Evolutionary conservation across 352 stramenopile species (phyloP), one percentile per base, ranked within the genome.

Genomic region (Phytophthora pisi): DNA sequence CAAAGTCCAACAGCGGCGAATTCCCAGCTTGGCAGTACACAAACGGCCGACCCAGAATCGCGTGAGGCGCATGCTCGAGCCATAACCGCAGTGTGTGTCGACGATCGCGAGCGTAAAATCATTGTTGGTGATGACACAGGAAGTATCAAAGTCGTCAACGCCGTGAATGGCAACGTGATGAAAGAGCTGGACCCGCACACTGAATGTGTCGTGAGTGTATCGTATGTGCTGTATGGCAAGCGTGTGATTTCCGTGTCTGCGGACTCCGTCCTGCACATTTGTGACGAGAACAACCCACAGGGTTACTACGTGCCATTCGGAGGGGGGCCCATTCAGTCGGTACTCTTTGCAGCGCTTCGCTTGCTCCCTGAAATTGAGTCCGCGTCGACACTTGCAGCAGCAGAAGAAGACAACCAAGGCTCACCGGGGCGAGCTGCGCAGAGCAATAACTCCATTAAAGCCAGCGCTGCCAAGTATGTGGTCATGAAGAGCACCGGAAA

Each of bases 131-230:
- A 95, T 52, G 86, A 95, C 40, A 61, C 63, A 0, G 89, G 89
- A 1, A 70, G 74, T 10, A 68, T 95, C 34, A 80, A 84, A 31
- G 77, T 96, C 15, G 60, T 93, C 10, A 96, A 95, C 49, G 53
- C 78, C 20, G 77, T 90, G 16, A 95, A 95, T 42, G 87, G 89
- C 40, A 91, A 89, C 50, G 74, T 94, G 24, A 95, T 94, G 79
- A 96, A 96, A 60, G 76, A 88, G 58, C 67, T 92, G 31, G 77
- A 92, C 49, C 81, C 86, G 13, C 82, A 92, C 53, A 49, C 61
- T 13, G 16, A 65, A 5, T 79, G 83, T 0, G 65, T 91, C 16
- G 70, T 79, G 4, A 79, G 68, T 28, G 54, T 93, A 11, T 66
- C 78, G 31, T 93, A 93, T 51, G 78, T 87, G 4, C 64, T 89